Conservation (phyloP, 306 rosid species). For the Medicago truncatula region MtrunA17r5.0-ANR NC_053049.1:39383001-39383500, state of each 20-base stretch:
- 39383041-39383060: slow-evolving; percentile 26
- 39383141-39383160: slow-evolving; percentile 61
- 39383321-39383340: slow-evolving; percentile 95
- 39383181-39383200: slow-evolving; percentile 58
- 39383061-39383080: neutral
- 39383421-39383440: slow-evolving; percentile 35
- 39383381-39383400: slow-evolving; percentile 70
- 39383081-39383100: slow-evolving; percentile 28
- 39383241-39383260: slow-evolving; percentile 65
- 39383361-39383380: slow-evolving; percentile 61
- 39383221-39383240: slow-evolving; percentile 79
- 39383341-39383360: slow-evolving; percentile 79
- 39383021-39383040: slow-evolving; percentile 9
- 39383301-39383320: slow-evolving; percentile 57
- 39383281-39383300: slow-evolving; percentile 70
- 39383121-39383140: neutral
- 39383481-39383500: neutral
- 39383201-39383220: slow-evolving; percentile 68
- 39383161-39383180: slow-evolving; percentile 72
- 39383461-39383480: slow-evolving; percentile 17
- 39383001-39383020: slow-evolving; percentile 11
- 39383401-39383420: slow-evolving; percentile 86
- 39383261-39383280: slow-evolving; percentile 62
- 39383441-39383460: neutral
- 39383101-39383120: slow-evolving; percentile 30